Evolutionary conservation across 768 basidiomycete species (phyloP).

Genomic region (Tulasnella sp.): DNA sequence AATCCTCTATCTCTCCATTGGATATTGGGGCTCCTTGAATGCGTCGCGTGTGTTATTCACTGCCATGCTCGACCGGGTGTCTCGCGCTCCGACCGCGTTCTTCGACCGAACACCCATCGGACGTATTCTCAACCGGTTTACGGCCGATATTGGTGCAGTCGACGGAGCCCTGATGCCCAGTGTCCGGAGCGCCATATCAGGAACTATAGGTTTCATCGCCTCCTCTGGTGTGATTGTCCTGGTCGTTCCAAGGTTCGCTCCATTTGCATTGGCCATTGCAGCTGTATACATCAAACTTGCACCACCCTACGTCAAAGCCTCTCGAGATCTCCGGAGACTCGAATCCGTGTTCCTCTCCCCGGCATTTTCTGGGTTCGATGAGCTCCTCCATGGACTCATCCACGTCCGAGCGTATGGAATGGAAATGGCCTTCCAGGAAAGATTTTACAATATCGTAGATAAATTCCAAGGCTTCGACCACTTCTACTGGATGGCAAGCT

Average conservation of each 20-base stretch:
- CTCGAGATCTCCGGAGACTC: conserved; percentile 63
- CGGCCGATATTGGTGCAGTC: conserved; percentile 69
- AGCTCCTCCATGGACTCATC: conserved; percentile 60
- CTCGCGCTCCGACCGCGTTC: conserved; percentile 62
- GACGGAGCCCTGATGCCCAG: conserved; percentile 61
- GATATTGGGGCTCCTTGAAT: conserved; percentile 65
- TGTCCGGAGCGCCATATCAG: conserved; percentile 52
- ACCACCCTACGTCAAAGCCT: conserved; percentile 56
- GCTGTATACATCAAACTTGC: conserved; percentile 65
- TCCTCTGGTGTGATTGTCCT: conserved; percentile 63
- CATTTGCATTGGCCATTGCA: conserved; percentile 63
- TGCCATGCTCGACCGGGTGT: conserved; percentile 52
- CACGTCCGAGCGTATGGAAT: conserved; percentile 70
- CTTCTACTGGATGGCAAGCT: conserved; percentile 60
- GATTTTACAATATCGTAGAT: conserved; percentile 56
- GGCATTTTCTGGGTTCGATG: conserved; percentile 70
- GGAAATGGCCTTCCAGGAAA: conserved; percentile 62
- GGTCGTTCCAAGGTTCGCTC: conserved; percentile 61
- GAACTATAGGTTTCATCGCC: conserved; percentile 57
- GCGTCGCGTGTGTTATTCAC: conserved; percentile 56
- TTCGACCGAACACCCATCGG: conserved; percentile 75
- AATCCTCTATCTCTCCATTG: conserved; percentile 55
- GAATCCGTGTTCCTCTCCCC: conserved; percentile 67
- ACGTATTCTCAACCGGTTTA: conserved; percentile 74
- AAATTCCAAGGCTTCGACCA: conserved; percentile 71